Evolutionary conservation across 2,329 filamentous ascomycete species (phyloP), one percentile per base, ranked within the genome.

Genomic region (Chalaropsis ovoidea): DNA sequence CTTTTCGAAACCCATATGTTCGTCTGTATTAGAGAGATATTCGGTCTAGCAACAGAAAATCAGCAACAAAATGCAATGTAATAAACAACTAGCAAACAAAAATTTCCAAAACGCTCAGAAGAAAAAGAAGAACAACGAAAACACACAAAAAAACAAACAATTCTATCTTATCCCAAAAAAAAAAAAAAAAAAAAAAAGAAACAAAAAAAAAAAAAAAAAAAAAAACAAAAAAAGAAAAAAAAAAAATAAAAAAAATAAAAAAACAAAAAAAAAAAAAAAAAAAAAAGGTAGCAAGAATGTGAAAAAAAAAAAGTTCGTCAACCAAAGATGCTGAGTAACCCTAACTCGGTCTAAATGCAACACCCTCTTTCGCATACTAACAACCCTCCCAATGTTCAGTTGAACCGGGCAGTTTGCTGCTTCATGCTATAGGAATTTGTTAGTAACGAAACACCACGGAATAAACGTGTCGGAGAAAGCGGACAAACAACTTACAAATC

Each of bases 401-500:
- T 62, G 47, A 54, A 63, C 31, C 41, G 52, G 54, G 64, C 61
- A 19, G 56, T 66, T 52, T 66, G 61, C 52, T 66, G 63, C 43
- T 84, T 84, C 85, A 87, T 87, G 73, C 84, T 86, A 69, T 70
- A 56, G 10, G 54, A 41, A 52, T 52, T 10, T 31, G 3, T 65
- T 65, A 64, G 41, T 39, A 65, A 3, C n/a, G 6, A 52, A 41
- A 41, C 31, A 35, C 31, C 31, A 35, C 3, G 8, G 8, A 39
- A 39, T 8, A 39, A 39, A 39, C 8, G 35, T 39, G 35, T 7
- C 8, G 1, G 35, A 39, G 35, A 39, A 39, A 39, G 35, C 35
- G 35, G 5, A 39, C 1, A 6, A 10, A 31, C 60, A 68, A 87
- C 88, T 85, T 79, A 92, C 89, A 97, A 99, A 75, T 95, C 90